Evolutionary conservation across 169 alveolate genomes (phyloP).

Genomic region (Cryptosporidium viatorum): DNA sequence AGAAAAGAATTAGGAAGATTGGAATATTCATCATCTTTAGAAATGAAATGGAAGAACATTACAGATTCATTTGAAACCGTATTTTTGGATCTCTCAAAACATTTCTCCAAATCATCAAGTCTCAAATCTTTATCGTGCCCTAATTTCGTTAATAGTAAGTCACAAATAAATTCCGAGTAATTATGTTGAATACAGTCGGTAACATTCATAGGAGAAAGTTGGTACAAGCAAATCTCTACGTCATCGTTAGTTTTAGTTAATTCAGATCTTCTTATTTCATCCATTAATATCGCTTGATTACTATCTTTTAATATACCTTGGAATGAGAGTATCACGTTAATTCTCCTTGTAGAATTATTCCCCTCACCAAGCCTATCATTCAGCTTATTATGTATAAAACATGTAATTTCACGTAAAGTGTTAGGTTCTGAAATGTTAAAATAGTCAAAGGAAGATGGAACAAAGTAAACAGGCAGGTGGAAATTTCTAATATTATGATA

Average conservation of each 20-base stretch:
- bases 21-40: neutral
- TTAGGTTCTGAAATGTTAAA: neutral
- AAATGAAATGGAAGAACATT: slow-evolving; percentile 24
- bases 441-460: slow-evolving; percentile 1
- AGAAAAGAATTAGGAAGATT: slow-evolving; percentile 25
- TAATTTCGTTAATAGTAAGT: neutral
- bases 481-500: slow-evolving; percentile 1
- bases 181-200: neutral
- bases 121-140: neutral
- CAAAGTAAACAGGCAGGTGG: slow-evolving; percentile 15
- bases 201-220: neutral
- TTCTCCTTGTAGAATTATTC: neutral
- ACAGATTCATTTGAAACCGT: neutral
- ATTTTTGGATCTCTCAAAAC: neutral
- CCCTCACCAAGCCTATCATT: neutral
- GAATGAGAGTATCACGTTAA: neutral
- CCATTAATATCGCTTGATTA: neutral
- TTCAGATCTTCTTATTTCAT: neutral
- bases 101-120: neutral
- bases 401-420: neutral
- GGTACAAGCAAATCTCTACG: neutral
- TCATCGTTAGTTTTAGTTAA: neutral
- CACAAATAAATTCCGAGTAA: slow-evolving; percentile 3
- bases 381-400: neutral
- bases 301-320: neutral